Evolutionary conservation across 768 basidiomycete species (phyloP).

Genomic region (Mycena galericulata): DNA sequence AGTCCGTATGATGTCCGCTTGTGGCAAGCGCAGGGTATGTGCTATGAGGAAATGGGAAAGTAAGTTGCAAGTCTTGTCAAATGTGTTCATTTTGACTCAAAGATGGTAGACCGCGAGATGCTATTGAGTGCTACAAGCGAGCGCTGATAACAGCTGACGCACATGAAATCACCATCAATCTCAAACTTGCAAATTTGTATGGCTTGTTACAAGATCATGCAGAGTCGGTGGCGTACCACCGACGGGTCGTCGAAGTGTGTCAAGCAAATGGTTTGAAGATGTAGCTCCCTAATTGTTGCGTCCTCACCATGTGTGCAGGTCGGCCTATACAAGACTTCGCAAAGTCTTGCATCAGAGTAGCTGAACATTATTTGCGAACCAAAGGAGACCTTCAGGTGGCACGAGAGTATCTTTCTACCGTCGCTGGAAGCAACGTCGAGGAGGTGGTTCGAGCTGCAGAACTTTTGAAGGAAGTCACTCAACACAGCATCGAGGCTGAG

Average conservation of each 20-base stretch:
- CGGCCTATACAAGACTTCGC: constrained; percentile 84
- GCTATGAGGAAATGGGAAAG: constrained; percentile 94
- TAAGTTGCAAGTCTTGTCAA: constrained; percentile 46
- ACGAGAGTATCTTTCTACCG: constrained; percentile 75
- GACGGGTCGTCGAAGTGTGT: constrained; percentile 81
- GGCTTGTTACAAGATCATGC: constrained; percentile 72
- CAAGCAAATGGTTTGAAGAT: constrained; percentile 72
- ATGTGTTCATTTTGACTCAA: neutral
- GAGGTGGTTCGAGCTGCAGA: constrained; percentile 83
- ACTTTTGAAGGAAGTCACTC: constrained; percentile 66
- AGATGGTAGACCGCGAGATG: constrained; percentile 78
- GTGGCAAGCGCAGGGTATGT: constrained; percentile 95
- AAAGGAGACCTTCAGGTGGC: constrained; percentile 79
- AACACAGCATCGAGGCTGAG: constrained; percentile 37
- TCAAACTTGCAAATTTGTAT: constrained; percentile 81
- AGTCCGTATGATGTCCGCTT: constrained; percentile 96
- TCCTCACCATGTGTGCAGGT: constrained; percentile 53
- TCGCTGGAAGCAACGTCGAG: constrained; percentile 84
- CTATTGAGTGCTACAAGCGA: constrained; percentile 91
- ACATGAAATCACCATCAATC: constrained; percentile 77
- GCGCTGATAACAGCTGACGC: constrained; percentile 87
- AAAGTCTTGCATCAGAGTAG: constrained; percentile 87
- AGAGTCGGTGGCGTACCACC: constrained; percentile 84
- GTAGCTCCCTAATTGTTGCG: too few species aligned
- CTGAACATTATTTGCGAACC: constrained; percentile 78